phyloP scores from a whole-genome alignment of 768 basidiomycete genomes.

The Pleurotus sapidus region DNA sequence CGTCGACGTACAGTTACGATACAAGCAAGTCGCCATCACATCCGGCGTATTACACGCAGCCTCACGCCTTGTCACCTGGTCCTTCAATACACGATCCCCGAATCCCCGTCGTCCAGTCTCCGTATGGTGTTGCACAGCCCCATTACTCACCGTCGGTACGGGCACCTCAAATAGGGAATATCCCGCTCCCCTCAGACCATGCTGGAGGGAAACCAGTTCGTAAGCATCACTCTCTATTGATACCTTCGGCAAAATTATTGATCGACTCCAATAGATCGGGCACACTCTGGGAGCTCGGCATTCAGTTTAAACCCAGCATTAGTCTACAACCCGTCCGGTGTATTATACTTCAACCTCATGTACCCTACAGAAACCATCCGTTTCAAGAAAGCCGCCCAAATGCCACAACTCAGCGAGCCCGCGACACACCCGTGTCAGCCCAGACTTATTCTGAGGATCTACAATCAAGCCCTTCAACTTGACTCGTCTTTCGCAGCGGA shows the following conservation, averaged over 20 bases:
- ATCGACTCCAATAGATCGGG: not conserved
- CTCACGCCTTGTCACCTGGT: slow-evolving; percentile 6
- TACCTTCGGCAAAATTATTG: not conserved
- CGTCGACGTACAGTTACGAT: slow-evolving; percentile 1
- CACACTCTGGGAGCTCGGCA: not conserved
- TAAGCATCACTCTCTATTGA: not conserved
- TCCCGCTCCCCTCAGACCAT: slow-evolving; percentile 2
- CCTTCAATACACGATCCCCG: not conserved
- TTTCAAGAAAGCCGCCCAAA: slow-evolving; percentile 9
- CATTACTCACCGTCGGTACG: not conserved
- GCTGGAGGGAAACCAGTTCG: not conserved
- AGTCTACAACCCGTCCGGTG: slow-evolving; percentile 14
- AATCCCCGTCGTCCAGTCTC: not conserved
- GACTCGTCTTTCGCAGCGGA: slow-evolving; percentile 3
- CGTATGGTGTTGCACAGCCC: not conserved
- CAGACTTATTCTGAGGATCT: slow-evolving; percentile 7
- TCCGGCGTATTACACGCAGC: not conserved
- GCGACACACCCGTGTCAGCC: slow-evolving; percentile 9
- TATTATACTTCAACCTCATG: slow-evolving; percentile 14
- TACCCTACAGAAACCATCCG: slow-evolving; percentile 11
- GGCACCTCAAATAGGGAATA: slow-evolving; percentile 6
- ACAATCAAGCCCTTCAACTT: slow-evolving; percentile 1
- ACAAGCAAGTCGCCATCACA: slow-evolving; percentile 2
- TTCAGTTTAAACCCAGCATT: slow-evolving; percentile 13
- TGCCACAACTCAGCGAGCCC: slow-evolving; percentile 9